Percentiles rank a stretch among this genome's conserved stretches.
These are phyloP conservation scores for Holtermannia corniformis DNA, from an alignment of 768 basidiomycete genomes.

Conservation along the genomic window DNA sequence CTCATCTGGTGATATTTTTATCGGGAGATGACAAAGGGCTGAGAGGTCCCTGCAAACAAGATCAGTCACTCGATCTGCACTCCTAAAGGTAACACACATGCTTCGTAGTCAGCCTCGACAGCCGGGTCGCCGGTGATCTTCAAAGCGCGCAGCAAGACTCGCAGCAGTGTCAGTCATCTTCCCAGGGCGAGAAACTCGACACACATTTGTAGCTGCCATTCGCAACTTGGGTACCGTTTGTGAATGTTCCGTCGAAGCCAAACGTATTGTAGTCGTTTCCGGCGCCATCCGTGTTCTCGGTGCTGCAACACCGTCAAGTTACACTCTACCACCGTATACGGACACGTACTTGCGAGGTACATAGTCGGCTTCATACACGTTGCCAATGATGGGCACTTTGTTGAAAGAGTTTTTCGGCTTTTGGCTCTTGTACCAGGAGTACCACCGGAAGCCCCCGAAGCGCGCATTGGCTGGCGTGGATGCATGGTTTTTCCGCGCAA, in stretches of 20 bases:
- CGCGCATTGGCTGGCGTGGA: not conserved
- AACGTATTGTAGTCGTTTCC: conserved; percentile 35
- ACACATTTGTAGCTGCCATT: conserved; percentile 44
- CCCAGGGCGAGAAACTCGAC: conserved; percentile 2
- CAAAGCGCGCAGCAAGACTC: conserved; percentile 45
- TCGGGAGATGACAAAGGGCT: conserved; percentile 13
- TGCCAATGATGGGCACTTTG: conserved; percentile 48
- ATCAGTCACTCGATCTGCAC: not conserved
- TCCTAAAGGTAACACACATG: conserved; percentile 31
- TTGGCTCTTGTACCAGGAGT: not conserved
- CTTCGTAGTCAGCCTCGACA: conserved; percentile 46
- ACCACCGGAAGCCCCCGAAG: conserved; percentile 1
- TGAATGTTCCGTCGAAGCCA: conserved; percentile 31
- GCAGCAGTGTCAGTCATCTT: not conserved
- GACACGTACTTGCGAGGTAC: conserved; percentile 47
- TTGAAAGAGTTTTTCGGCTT: conserved; percentile 17
- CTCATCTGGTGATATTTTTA: too few species aligned
- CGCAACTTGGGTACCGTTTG: conserved; percentile 45
- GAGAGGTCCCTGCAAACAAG: conserved; percentile 12
- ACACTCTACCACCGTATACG: not conserved
- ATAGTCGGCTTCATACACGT: conserved; percentile 48
- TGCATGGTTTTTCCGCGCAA: not conserved
- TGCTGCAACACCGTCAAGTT: conserved; percentile 1
- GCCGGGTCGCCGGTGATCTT: conserved; percentile 46
- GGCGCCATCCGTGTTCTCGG: conserved; percentile 26